Conservation (phyloP, 371 early-diverging fungal species). For the Zancudomyces culisetae region DNA sequence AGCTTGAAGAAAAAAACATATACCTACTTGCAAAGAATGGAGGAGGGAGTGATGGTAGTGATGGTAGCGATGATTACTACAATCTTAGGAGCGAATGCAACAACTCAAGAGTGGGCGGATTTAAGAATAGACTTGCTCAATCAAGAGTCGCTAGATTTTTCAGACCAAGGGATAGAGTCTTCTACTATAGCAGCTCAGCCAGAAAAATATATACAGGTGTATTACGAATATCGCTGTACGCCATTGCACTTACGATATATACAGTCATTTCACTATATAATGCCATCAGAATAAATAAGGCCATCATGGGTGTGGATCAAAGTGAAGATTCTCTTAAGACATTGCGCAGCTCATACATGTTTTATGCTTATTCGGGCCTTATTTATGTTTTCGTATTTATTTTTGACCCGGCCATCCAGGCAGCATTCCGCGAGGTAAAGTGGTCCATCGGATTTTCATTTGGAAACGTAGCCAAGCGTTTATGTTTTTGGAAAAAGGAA, state of each 20-base stretch:
- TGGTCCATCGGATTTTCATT: not conserved
- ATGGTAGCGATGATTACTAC: too few relatives aligned
- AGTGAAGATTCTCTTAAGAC: not conserved
- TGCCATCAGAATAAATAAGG: not conserved
- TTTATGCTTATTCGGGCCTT: conserved; percentile 1
- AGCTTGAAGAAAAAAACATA: not conserved
- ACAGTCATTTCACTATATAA: not conserved
- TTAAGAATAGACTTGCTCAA: too few relatives aligned
- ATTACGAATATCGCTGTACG: not conserved
- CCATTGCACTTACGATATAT: not conserved
- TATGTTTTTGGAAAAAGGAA: too few relatives aligned
- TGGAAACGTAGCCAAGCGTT: too few relatives aligned
- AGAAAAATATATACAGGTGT: not conserved
- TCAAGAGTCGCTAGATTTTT: too few relatives aligned
- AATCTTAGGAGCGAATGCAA: too few relatives aligned
- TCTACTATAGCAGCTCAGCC: not conserved
- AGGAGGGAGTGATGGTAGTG: too few relatives aligned
- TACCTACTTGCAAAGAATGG: too few relatives aligned
- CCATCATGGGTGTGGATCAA: not conserved
- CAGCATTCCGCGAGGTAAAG: not conserved
- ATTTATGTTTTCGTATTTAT: not conserved
- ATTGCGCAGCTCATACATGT: not conserved
- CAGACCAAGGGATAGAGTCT: not conserved
- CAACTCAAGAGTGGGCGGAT: too few relatives aligned
- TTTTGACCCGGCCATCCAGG: conserved; percentile 1